Conservation (phyloP, 495 filamentous ascomycete genomes). For the Neurospora terricola region DNA sequence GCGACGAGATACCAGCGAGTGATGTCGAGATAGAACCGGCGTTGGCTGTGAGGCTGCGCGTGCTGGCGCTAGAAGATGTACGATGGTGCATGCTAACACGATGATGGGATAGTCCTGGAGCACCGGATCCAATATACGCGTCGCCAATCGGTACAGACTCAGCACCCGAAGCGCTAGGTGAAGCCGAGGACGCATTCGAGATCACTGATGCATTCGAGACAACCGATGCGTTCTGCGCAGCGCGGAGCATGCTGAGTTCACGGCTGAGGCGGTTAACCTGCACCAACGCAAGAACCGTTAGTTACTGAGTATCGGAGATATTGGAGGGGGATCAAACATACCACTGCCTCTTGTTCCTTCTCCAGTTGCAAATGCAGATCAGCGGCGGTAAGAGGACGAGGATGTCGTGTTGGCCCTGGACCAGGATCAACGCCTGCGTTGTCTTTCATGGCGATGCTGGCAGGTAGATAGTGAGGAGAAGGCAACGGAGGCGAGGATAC, state of each 20-base stretch:
- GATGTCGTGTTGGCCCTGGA: conserved; percentile 68
- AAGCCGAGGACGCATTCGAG: conserved; percentile 68
- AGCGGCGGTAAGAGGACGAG: conserved; percentile 72
- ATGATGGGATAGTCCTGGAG: conserved; percentile 30
- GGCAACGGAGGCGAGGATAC: conserved; percentile 23
- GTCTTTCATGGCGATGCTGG: conserved; percentile 34
- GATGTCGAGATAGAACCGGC: conserved; percentile 6
- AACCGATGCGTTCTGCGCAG: conserved; percentile 70
- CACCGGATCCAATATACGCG: conserved; percentile 19
- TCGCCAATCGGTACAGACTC: conserved; percentile 26
- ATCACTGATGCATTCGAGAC: conserved; percentile 71
- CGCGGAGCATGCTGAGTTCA: conserved; percentile 69
- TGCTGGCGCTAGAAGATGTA: conserved; percentile 41
- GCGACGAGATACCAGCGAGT: conserved; percentile 22
- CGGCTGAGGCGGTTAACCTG: conserved; percentile 88
- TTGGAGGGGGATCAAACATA: conserved; percentile 30
- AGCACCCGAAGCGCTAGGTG: conserved; percentile 33
- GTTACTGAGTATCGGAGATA: background rate
- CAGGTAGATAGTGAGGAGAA: conserved; percentile 6
- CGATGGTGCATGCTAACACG: conserved; percentile 33
- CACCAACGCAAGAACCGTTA: background rate
- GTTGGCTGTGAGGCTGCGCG: conserved; percentile 38
- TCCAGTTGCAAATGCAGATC: conserved; percentile 81
- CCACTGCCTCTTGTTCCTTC: conserved; percentile 91
- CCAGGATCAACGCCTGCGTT: conserved; percentile 49